Evolutionary conservation across 2,329 filamentous ascomycete species (phyloP).

Genomic region (Microdochium nivale): DNA sequence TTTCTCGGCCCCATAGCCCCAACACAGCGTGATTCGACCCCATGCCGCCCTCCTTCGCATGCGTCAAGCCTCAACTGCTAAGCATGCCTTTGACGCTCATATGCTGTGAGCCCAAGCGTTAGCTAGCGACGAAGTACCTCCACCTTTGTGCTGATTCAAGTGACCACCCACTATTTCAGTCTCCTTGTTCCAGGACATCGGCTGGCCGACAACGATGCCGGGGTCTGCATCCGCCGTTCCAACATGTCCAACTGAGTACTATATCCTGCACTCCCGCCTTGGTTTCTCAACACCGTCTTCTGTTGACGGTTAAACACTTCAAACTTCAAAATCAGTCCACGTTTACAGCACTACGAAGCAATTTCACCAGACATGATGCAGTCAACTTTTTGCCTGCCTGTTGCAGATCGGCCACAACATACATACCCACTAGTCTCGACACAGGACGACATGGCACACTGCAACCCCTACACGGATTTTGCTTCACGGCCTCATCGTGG

Average conservation of each 20-base stretch:
- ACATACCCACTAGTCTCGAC: slow-evolving; percentile 8
- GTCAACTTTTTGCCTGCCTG: background rate
- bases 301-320: background rate
- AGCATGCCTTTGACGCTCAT: background rate
- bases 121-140: background rate
- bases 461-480: slow-evolving; percentile 24
- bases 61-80: background rate
- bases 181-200: background rate
- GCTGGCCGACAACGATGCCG: background rate
- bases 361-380: background rate
- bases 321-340: background rate
- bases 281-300: background rate
- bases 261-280: background rate
- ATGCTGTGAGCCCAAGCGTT: background rate
- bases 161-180: background rate
- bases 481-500: slow-evolving; percentile 38
- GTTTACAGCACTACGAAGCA: background rate
- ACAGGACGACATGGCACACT: slow-evolving; percentile 15
- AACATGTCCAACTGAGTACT: background rate
- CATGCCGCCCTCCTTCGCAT: background rate
- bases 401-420: background rate
- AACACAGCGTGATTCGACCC: slow-evolving; percentile 21
- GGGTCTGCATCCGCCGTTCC: background rate
- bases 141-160: background rate
- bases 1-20: slow-evolving; percentile 25